These are phyloP conservation scores for Beauveria sp. DNA, from an alignment of 2,329 filamentous ascomycete genomes.

Conservation along the genomic window DNA sequence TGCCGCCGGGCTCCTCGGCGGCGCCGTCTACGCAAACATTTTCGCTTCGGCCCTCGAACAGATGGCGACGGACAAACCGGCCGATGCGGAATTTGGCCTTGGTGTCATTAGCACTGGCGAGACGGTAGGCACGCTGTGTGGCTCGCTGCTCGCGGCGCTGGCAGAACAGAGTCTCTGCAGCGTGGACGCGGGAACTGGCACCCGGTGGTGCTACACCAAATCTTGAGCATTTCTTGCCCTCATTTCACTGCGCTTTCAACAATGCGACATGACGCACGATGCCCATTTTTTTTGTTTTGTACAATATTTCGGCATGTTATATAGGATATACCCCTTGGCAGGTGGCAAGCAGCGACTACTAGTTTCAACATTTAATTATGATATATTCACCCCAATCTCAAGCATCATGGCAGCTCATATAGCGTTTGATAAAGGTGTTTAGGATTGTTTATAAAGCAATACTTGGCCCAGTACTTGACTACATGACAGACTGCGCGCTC, in stretches of 20 bases:
- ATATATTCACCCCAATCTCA: background rate
- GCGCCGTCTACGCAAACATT: slow-evolving; percentile 23
- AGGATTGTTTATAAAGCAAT: too few relatives aligned
- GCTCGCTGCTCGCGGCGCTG: slow-evolving; percentile 19
- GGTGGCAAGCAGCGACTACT: background rate
- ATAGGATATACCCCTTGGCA: slow-evolving; percentile 5
- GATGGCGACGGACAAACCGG: slow-evolving; percentile 12
- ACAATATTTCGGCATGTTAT: background rate
- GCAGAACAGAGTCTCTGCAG: slow-evolving; percentile 20
- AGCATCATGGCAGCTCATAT: background rate
- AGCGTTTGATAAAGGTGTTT: too few relatives aligned
- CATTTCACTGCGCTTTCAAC: slow-evolving; percentile 5
- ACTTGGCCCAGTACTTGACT: too few relatives aligned
- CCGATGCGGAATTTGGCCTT: slow-evolving; percentile 22
- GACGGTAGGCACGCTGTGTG: slow-evolving; percentile 20
- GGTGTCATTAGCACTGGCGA: slow-evolving; percentile 23
- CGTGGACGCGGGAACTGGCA: slow-evolving; percentile 4
- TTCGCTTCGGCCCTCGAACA: slow-evolving; percentile 17
- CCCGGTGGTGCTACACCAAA: slow-evolving; percentile 22
- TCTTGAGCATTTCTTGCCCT: background rate
- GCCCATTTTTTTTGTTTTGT: background rate
- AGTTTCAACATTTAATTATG: slow-evolving; percentile 5
- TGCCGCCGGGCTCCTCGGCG: slow-evolving; percentile 20
- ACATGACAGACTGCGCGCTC: too few relatives aligned
- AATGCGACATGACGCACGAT: slow-evolving; percentile 1